These are phyloP conservation scores for Scenedesmus sp. DNA, from an alignment of 163 green algal species.

Conservation along the genomic window DNA sequence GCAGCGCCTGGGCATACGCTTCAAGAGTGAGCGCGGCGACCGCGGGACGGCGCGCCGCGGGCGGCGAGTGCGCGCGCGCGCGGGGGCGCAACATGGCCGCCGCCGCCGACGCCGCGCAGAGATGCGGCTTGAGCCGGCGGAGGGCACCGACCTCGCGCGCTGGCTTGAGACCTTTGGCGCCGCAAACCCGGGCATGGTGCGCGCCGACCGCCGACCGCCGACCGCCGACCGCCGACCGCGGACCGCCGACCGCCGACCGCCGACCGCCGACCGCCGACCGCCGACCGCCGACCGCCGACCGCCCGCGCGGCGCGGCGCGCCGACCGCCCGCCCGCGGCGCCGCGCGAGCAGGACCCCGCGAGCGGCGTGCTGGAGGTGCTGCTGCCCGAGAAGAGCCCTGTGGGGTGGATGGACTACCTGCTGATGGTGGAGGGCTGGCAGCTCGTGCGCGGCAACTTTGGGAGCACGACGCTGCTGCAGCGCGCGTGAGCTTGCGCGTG, in stretches of 20 bases:
- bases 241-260: no score
- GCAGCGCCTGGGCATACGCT: constrained; percentile 20
- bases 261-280: no score
- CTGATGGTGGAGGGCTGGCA: constrained; percentile 30
- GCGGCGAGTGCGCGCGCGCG: background rate
- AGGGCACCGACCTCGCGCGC: background rate
- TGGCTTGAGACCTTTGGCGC: constrained; percentile 26
- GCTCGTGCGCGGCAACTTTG: constrained; percentile 29
- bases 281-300: no score
- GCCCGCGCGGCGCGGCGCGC: no score
- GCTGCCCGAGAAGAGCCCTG: constrained; percentile 11
- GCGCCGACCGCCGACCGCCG: no score
- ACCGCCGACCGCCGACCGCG: no score
- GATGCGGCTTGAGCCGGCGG: constrained; percentile 12
- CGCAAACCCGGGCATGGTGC: constrained; percentile 31
- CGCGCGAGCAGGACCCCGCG: constrained; percentile 20
- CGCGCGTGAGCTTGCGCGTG: background rate
- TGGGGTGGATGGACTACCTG: constrained; percentile 29
- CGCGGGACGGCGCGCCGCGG: background rate
- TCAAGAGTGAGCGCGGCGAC: constrained; percentile 28
- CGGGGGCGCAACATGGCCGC: background rate
- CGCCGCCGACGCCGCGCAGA: constrained; percentile 2
- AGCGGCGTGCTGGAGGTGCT: constrained; percentile 30
- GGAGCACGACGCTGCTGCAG: constrained; percentile 22
- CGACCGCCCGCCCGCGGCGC: no score